Base-by-base conservation (phyloP, 495 filamentous ascomycete genomes). In the Tuber umbilicatum region DNA sequence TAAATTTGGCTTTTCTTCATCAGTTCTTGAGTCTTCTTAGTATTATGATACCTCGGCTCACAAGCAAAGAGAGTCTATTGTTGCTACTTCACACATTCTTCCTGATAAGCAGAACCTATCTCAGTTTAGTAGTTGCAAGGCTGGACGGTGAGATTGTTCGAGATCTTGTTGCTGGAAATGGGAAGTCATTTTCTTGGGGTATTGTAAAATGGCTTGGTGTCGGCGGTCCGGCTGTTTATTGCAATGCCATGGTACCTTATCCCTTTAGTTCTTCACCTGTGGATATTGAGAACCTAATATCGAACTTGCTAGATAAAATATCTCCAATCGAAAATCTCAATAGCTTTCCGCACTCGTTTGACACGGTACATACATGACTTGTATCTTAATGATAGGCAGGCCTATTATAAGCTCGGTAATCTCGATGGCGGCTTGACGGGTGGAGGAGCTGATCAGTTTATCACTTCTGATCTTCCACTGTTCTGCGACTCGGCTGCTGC, bases 301-400 rank as follows among this genome's bases (percentile, higher is more conserved):
- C 64, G 69, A 68, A 74, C 37, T n/a, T 64, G 37, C 16, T 50
- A 82, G 90, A 98, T 99, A 84, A 97, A 97, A 84, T 99, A 94
- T 84, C 88, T 99, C 72, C 94, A 99, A 82, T 92, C 92, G 70
- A 99, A 99, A 86, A 92, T 98, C 69, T 96, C 94, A 21, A 99
- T 99, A 74, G 93, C 96, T 68, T 99, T 99, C 87, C 92, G 96
- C 47, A 99, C 96, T 12, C 90, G 96, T 2, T 85, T 99, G 39
- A 99, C 96, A 27, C 86, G 96, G 76, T 99, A 99, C 82, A 97
- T 99, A 70, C 96, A 99, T 82, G 96, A 99, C 83, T 85, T 99
- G 37, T 98, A 98, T 83, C 87, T 99, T 37, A 97, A 96, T 79
- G 91, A 94, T 73, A 92, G 94, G 76, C 89, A 96, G 74, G 94